Evolutionary conservation across 1,284 basidiomycete species (phyloP).

Genomic region (Leccinum fallax): DNA sequence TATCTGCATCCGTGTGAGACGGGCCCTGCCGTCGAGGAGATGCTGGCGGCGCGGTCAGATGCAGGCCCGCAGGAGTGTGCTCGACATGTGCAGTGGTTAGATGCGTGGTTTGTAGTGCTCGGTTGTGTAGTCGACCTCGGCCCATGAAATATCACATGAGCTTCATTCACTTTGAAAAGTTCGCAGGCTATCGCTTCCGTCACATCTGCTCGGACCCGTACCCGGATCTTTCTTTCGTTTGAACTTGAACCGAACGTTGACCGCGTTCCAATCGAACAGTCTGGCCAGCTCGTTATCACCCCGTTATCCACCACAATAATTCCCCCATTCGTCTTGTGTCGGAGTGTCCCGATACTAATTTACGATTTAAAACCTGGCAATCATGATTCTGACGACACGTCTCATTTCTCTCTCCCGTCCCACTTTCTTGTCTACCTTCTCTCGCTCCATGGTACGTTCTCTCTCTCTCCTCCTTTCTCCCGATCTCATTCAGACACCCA

Average conservation of each 20-base stretch:
- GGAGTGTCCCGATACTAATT: slow-evolving; percentile 26
- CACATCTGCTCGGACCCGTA: slow-evolving; percentile 5
- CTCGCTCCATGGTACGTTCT: slow-evolving; percentile 49
- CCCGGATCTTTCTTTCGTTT: slow-evolving; percentile 8
- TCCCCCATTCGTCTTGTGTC: slow-evolving; percentile 17
- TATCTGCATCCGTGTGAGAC: slow-evolving; percentile 85
- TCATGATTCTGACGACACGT: slow-evolving; percentile 40
- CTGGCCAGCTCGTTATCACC: background rate
- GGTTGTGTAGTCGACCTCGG: slow-evolving; percentile 58
- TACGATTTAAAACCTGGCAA: slow-evolving; percentile 21
- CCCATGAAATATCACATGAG: slow-evolving; percentile 10
- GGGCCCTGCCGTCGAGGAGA: slow-evolving; percentile 60
- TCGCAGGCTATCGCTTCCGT: slow-evolving; percentile 10
- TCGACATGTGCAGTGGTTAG: slow-evolving; percentile 53
- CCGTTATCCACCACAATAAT: background rate
- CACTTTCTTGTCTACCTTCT: slow-evolving; percentile 36
- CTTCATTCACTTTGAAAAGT: background rate
- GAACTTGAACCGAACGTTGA: slow-evolving; percentile 12
- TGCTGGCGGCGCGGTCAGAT: slow-evolving; percentile 52
- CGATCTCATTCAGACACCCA: slow-evolving; percentile 4
- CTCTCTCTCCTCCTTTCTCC: background rate
- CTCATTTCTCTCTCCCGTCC: slow-evolving; percentile 37
- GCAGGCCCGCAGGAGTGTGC: slow-evolving; percentile 26
- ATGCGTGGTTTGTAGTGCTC: slow-evolving; percentile 76
- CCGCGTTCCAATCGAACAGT: background rate